Evolutionary conservation across 345 rosid species (phyloP), one percentile per base, ranked within the genome.

Genomic region (Hibiscus trionum): DNA sequence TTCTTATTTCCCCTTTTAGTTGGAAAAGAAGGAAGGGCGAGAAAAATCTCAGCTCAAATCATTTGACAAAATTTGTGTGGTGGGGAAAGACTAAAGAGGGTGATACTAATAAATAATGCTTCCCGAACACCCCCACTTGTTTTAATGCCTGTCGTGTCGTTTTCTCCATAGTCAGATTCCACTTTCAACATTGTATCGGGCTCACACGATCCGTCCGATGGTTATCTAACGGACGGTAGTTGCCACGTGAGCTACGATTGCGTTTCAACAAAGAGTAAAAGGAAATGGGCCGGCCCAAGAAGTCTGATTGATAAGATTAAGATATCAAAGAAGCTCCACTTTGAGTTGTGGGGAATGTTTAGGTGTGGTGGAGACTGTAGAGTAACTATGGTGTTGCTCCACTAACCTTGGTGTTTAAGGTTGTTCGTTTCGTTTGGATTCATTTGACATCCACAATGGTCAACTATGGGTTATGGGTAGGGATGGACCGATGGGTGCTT

Each of bases 141-240:
- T 60, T 39, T 46, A 72, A 60, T 72, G 75, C 68, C 17, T 29
- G 68, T 12, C 53, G 53, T 49, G 53, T 61, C 75, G 47, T 61
- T 61, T 72, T 72, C 75, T 9, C 42, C 11, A 61, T 27, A 27
- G 2, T 39, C 9, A 8, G 1, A 39, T 6, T 44, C 56, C 75
- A 61, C 67, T 27, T 63, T 59, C 16, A 7, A 42, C 24, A 42
- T 33, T 4, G 37, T 33, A 33, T 33, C 37, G 37, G 37, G 37
- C 6, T 4, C 15, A 60, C 56, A 61, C 74, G 58, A 63, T 10
- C 66, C 75, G 29, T 64, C 68, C n/a, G 16, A 19, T 64, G 69
- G 6, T 39, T 19, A 42, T 64, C 52, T 2, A 19, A 19, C 31
- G 69, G 50, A 4, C 69, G 7, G 52, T 64, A n/a, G 42, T 42